phyloP scores from a whole-genome alignment of 2,329 filamentous ascomycete genomes.

The Aureobasidium sp. region DNA sequence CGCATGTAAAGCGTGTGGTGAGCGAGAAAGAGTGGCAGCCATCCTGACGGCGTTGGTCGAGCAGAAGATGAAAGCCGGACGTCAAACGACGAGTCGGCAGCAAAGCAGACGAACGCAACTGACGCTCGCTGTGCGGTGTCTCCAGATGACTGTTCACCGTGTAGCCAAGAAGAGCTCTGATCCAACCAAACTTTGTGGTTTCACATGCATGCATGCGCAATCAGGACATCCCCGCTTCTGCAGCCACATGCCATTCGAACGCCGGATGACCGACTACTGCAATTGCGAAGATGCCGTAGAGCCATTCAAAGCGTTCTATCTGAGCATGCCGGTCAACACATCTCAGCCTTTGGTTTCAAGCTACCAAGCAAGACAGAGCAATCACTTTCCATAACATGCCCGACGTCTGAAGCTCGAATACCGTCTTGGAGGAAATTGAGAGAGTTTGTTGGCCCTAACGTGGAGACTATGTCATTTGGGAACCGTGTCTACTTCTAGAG shows the following conservation, averaged over 20 bases:
- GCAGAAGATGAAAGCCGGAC: neutral
- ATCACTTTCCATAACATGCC: neutral
- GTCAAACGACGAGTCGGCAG: neutral
- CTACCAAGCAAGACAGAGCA: neutral
- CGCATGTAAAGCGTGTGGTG: constrained; percentile 4
- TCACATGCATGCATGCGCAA: constrained; percentile 20
- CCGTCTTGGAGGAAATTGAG: neutral
- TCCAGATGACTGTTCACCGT: constrained; percentile 6
- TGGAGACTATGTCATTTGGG: neutral
- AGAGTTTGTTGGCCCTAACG: neutral
- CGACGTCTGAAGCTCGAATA: neutral
- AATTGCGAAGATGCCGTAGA: neutral
- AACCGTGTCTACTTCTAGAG: neutral
- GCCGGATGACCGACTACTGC: neutral
- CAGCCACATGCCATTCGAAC: constrained; percentile 9
- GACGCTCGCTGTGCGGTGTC: neutral
- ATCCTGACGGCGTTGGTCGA: neutral
- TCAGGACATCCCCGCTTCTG: constrained; percentile 19
- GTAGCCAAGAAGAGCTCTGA: neutral
- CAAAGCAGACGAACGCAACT: constrained; percentile 1
- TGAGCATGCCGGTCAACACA: neutral
- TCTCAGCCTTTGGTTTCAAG: neutral
- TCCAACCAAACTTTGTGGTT: constrained; percentile 5
- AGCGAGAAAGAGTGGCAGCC: constrained; percentile 9
- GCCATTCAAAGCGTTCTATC: too few relatives aligned